phyloP scores from a whole-genome alignment of 2,329 filamentous ascomycete species.

The Phialocephala sp. region DNA sequence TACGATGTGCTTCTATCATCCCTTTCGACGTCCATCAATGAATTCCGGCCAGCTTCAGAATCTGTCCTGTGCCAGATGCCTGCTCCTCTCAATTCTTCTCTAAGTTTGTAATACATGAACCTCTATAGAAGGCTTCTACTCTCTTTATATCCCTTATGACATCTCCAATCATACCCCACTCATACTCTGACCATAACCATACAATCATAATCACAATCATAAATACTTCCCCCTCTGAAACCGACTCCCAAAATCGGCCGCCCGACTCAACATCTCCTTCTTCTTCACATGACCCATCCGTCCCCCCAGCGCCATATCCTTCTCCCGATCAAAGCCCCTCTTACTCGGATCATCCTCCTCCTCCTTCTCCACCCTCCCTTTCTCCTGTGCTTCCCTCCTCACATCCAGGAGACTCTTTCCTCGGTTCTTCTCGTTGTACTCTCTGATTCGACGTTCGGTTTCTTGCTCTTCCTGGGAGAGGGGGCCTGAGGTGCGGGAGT shows the following conservation, averaged over 20 bases:
- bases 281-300: conserved; percentile 76
- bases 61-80: no score
- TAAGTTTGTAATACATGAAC: no score
- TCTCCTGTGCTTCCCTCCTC: conserved; percentile 38
- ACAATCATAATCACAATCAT: conserved; percentile 43
- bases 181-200: not conserved
- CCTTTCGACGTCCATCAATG: no score
- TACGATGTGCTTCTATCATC: no score
- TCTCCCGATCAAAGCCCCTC: conserved; percentile 87
- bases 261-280: conserved; percentile 78
- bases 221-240: conserved; percentile 55
- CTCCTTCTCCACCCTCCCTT: conserved; percentile 56
- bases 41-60: no score
- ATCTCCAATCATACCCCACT: not conserved
- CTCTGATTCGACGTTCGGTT: conserved; percentile 56
- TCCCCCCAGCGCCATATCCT: conserved; percentile 84
- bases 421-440: conserved; percentile 62
- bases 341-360: conserved; percentile 91
- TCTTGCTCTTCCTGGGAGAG: conserved; percentile 46
- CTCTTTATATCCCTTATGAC: no score
- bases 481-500: conserved; percentile 22
- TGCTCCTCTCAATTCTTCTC: no score
- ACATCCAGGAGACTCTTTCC: conserved; percentile 63
- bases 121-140: no score
- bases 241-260: conserved; percentile 72